phyloP scores from a whole-genome alignment of 2,329 filamentous ascomycete genomes.

The Hirsutella rhossiliensis region DNA sequence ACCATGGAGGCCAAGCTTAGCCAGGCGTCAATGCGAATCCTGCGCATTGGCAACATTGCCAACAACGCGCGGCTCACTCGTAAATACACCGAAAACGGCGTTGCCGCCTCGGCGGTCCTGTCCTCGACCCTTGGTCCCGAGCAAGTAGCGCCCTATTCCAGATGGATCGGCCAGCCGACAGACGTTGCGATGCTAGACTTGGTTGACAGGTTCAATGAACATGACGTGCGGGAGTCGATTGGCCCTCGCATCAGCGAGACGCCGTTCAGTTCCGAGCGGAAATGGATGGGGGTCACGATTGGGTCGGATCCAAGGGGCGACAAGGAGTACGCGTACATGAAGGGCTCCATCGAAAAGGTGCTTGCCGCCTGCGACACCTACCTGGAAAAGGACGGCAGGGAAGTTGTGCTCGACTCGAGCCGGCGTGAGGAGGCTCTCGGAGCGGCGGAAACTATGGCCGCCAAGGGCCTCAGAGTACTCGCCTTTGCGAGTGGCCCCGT shows the following conservation, averaged over 20 bases:
- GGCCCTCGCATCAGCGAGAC: conserved; percentile 76
- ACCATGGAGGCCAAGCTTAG: conserved; percentile 48
- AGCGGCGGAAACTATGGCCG: conserved; percentile 78
- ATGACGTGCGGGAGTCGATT: conserved; percentile 78
- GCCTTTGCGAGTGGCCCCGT: conserved; percentile 83
- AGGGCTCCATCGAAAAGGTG: conserved; percentile 83
- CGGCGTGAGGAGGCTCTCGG: conserved; percentile 62
- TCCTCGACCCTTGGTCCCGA: conserved; percentile 63
- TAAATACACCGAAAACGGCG: conserved; percentile 54
- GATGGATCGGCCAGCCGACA: conserved; percentile 94
- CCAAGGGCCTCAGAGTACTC: conserved; percentile 78
- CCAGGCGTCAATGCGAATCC: conserved; percentile 63
- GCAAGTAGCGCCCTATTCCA: conserved; percentile 54
- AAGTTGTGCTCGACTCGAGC: conserved; percentile 70
- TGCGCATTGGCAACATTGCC: conserved; percentile 90
- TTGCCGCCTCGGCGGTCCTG: conserved; percentile 62
- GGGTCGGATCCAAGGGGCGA: conserved; percentile 46
- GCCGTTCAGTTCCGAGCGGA: conserved; percentile 92
- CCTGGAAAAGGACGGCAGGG: conserved; percentile 71
- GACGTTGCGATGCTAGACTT: conserved; percentile 96
- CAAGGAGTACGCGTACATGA: conserved; percentile 83
- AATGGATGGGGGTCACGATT: conserved; percentile 98
- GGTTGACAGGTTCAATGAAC: conserved; percentile 79
- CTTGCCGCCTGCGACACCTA: conserved; percentile 84
- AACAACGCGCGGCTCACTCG: conserved; percentile 82